Percentiles rank a stretch among this genome's conserved stretches.
Evolutionary conservation across 2,329 filamentous ascomycete genomes (phyloP).

Genomic region (Esteya vermicola): DNA sequence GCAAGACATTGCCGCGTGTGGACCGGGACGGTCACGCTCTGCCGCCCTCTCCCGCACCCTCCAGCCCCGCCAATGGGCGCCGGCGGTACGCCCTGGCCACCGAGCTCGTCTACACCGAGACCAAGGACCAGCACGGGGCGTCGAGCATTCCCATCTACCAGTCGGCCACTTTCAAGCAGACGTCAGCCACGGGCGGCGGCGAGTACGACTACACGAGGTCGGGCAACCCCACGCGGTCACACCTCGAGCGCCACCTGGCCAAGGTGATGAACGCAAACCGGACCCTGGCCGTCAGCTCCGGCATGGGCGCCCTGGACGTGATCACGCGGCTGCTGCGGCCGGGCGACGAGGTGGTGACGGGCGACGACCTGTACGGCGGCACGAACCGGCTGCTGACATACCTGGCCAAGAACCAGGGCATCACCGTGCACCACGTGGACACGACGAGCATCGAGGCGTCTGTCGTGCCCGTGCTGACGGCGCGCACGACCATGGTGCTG

Average conservation of each 20-base stretch:
- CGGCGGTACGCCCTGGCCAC: conserved; percentile 84
- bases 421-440: conserved; percentile 91
- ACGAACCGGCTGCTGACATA: conserved; percentile 90
- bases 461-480: conserved; percentile 53
- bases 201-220: conserved; percentile 99
- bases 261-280: conserved; percentile 97
- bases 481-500: conserved; percentile 88
- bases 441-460: conserved; percentile 66
- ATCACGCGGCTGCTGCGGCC: conserved; percentile 83
- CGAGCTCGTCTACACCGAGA: conserved; percentile 91
- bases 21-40: conserved; percentile 75
- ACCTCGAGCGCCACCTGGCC: conserved; percentile 89
- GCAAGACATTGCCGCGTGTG: conserved; percentile 43
- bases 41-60: conserved; percentile 84
- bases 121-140: conserved; percentile 91
- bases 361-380: conserved; percentile 92
- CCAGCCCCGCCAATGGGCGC: conserved; percentile 71
- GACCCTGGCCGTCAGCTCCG: conserved; percentile 83
- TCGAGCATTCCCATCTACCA: conserved; percentile 97
- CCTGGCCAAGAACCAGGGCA: conserved; percentile 75
- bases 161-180: conserved; percentile 96
- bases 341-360: conserved; percentile 93
- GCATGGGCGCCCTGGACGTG: conserved; percentile 94
- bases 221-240: conserved; percentile 89
- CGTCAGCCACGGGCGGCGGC: conserved; percentile 60